Percentiles rank a stretch among this genome's conserved stretches.
Evolutionary conservation across 2,329 filamentous ascomycete genomes (phyloP).

Genomic region (Hypoxylon sp.): DNA sequence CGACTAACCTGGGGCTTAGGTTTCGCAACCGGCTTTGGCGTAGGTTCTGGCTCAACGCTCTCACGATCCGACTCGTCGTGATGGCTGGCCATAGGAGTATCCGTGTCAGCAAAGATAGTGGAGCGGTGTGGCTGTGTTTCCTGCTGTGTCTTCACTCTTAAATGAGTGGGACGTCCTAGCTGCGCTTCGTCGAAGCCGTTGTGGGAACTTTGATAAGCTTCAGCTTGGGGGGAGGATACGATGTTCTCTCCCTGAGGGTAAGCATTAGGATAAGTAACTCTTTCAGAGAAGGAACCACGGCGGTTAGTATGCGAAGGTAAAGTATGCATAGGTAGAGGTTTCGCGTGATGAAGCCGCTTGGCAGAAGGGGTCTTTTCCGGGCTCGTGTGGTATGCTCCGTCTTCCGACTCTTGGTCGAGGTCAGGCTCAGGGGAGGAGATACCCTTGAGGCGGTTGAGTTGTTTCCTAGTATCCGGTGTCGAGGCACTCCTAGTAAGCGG

Average conservation of each 20-base stretch:
- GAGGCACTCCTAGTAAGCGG: constrained; percentile 49
- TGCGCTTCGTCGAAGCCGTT: constrained; percentile 40
- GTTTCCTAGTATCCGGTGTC: constrained; percentile 48
- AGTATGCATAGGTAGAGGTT: constrained; percentile 40
- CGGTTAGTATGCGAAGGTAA: constrained; percentile 42
- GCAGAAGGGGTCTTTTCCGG: constrained; percentile 48
- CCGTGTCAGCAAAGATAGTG: constrained; percentile 49
- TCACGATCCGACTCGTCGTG: constrained; percentile 46
- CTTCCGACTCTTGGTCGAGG: constrained; percentile 45
- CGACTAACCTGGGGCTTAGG: constrained; percentile 46
- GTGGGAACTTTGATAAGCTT: constrained; percentile 41
- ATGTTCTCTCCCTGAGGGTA: constrained; percentile 33
- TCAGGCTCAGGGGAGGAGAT: constrained; percentile 38
- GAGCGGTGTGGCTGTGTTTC: constrained; percentile 42
- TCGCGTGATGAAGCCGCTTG: constrained; percentile 46
- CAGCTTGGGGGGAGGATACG: constrained; percentile 39
- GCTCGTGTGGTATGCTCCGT: constrained; percentile 45
- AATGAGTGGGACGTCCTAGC: constrained; percentile 31
- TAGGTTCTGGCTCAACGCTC: constrained; percentile 44
- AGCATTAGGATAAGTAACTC: constrained; percentile 36
- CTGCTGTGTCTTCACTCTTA: constrained; percentile 41
- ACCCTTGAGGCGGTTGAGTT: constrained; percentile 40
- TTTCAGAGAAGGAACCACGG: constrained; percentile 45
- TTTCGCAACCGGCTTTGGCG: constrained; percentile 45
- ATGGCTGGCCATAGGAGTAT: constrained; percentile 47